A percentile compares a stretch with the other conserved stretches of the same genome.
These are phyloP conservation scores for Phaseolus coccineus DNA, from an alignment of 331 rosid genomes.

Conservation along the genomic window DNA sequence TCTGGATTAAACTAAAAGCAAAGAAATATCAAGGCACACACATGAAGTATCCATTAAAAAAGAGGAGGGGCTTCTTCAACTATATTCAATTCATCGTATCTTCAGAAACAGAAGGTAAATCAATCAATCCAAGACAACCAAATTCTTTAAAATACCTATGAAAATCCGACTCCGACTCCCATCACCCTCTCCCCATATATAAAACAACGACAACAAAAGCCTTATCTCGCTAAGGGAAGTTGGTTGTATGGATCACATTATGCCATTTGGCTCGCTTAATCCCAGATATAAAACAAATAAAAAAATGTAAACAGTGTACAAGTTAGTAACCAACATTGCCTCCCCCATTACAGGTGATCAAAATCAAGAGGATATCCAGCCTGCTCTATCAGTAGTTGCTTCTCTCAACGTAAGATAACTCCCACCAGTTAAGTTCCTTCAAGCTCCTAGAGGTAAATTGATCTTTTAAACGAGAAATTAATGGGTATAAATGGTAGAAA, in stretches of 20 bases:
- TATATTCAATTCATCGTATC: constrained; percentile 43
- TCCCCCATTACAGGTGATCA: constrained; percentile 34
- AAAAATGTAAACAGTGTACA: constrained; percentile 10
- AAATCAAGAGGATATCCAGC: constrained; percentile 38
- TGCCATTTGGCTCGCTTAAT: background rate
- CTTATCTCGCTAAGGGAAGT: background rate
- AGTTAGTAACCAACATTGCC: constrained; percentile 43
- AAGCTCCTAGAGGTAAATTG: constrained; percentile 42
- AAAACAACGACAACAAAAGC: constrained; percentile 1
- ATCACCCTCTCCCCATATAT: constrained; percentile 13
- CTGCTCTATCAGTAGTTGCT: constrained; percentile 44
- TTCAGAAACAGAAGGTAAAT: constrained; percentile 34
- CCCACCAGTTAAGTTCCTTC: constrained; percentile 49
- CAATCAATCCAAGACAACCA: constrained; percentile 45
- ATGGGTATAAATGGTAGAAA: constrained; percentile 41
- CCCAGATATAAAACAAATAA: constrained; percentile 25
- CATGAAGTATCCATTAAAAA: background rate
- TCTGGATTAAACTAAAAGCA: background rate
- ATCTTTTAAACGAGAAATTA: constrained; percentile 39
- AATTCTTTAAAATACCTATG: constrained; percentile 23
- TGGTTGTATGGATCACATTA: background rate
- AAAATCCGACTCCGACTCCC: constrained; percentile 24
- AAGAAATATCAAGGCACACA: background rate
- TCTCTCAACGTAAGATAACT: constrained; percentile 32
- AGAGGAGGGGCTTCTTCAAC: constrained; percentile 2